Percentiles rank a stretch among this genome's conserved stretches.
These are phyloP conservation scores for Hanseniaspora clermontiae DNA, from an alignment of 805 yeast genomes.

Conservation along the genomic window DNA sequence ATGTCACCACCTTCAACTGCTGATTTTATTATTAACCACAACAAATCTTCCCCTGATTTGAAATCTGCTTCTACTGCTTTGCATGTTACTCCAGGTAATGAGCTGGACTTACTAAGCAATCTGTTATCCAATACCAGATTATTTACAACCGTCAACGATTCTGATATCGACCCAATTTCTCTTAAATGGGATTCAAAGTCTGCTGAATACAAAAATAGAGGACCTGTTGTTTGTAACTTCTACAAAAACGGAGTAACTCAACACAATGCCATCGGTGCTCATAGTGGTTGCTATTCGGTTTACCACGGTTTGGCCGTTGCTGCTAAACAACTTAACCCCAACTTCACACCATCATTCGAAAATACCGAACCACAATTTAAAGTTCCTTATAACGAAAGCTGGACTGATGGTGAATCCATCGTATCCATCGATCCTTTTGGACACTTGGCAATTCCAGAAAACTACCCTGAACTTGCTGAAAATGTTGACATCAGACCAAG, in stretches of 20 bases:
- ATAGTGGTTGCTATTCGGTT: slow-evolving; percentile 49
- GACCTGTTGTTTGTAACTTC: slow-evolving; percentile 48
- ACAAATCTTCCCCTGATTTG: neutral
- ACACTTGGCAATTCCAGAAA: slow-evolving; percentile 38
- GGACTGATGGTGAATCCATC: slow-evolving; percentile 45
- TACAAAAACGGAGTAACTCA: slow-evolving; percentile 36
- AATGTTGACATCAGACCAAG: slow-evolving; percentile 51
- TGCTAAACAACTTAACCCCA: slow-evolving; percentile 41
- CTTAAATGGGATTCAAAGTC: slow-evolving; percentile 43
- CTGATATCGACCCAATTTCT: slow-evolving; percentile 38
- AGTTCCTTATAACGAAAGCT: slow-evolving; percentile 42
- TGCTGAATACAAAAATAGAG: slow-evolving; percentile 32
- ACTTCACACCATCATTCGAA: slow-evolving; percentile 46
- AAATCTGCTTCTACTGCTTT: slow-evolving; percentile 15
- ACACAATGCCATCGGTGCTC: slow-evolving; percentile 55
- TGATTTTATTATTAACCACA: neutral
- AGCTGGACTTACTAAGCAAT: neutral
- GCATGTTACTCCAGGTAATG: slow-evolving; percentile 24
- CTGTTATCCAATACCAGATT: neutral
- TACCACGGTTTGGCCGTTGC: slow-evolving; percentile 57
- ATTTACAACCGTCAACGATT: slow-evolving; percentile 41
- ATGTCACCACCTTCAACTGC: slow-evolving; percentile 14
- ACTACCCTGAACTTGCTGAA: slow-evolving; percentile 22
- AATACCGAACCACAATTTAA: slow-evolving; percentile 51
- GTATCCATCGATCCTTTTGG: slow-evolving; percentile 59